Evolutionary conservation across 2,329 filamentous ascomycete species (phyloP).

Genomic region (Zarea fungicola): DNA sequence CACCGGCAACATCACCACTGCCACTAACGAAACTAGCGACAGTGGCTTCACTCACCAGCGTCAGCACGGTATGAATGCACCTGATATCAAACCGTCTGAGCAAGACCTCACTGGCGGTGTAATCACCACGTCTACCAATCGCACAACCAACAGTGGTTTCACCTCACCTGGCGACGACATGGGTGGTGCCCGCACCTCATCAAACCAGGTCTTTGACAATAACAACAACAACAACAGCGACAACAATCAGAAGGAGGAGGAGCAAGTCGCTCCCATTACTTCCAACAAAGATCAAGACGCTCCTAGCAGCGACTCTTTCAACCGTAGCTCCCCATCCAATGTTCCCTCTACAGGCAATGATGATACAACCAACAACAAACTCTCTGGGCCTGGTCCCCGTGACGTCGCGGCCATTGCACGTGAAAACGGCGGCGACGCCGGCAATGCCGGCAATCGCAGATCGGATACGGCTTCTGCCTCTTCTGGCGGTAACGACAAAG

Average conservation of each 20-base stretch:
- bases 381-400: conserved; percentile 39
- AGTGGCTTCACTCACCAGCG: conserved; percentile 2
- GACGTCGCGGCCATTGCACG: conserved; percentile 34
- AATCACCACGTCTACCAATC: conserved; percentile 5
- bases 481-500: conserved; percentile 16
- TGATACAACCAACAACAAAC: conserved; percentile 28
- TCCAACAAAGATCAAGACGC: not conserved
- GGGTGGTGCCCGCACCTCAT: not conserved
- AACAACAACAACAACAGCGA: not conserved
- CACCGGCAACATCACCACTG: conserved; percentile 7
- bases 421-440: conserved; percentile 29
- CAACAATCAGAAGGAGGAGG: not conserved
- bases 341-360: conserved; percentile 24
- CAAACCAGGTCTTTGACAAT: not conserved
- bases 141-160: conserved; percentile 5
- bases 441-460: conserved; percentile 11
- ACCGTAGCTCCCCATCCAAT: conserved; percentile 6
- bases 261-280: not conserved
- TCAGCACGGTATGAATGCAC: not conserved
- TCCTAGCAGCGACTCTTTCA: not conserved
- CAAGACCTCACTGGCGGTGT: not conserved
- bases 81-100: not conserved
- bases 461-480: not conserved
- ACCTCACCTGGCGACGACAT: conserved; percentile 3
- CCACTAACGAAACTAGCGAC: not conserved